These are phyloP conservation scores for Penicillium sp. DNA, from an alignment of 2,329 filamentous ascomycete genomes.

Conservation along the genomic window DNA sequence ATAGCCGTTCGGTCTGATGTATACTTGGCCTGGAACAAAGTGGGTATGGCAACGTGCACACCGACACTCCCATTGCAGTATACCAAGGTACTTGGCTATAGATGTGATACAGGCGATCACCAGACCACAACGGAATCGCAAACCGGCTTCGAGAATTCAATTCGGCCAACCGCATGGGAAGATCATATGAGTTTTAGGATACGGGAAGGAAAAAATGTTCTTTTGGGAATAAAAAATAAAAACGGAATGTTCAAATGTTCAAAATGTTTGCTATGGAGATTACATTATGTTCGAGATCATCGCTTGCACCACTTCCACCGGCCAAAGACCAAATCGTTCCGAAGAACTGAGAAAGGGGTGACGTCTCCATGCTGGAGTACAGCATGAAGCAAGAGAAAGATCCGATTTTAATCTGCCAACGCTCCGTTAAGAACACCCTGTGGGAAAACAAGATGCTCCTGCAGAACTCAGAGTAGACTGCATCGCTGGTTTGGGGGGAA, in stretches of 20 bases:
- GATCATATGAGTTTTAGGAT: background rate
- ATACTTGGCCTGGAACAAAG: slow-evolving; percentile 1
- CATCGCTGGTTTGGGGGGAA: slow-evolving; percentile 63
- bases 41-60: slow-evolving; percentile 3
- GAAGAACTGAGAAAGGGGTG: slow-evolving; percentile 11
- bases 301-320: slow-evolving; percentile 18
- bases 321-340: slow-evolving; percentile 14
- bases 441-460: slow-evolving; percentile 66
- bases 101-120: slow-evolving; percentile 1
- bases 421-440: slow-evolving; percentile 78
- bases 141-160: slow-evolving; percentile 11
- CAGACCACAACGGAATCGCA: slow-evolving; percentile 3
- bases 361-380: slow-evolving; percentile 12
- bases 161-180: slow-evolving; percentile 4
- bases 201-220: background rate
- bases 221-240: background rate
- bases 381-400: slow-evolving; percentile 26
- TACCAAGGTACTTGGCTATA: background rate
- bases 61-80: slow-evolving; percentile 1
- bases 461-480: slow-evolving; percentile 70
- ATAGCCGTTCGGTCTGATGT: slow-evolving; percentile 5
- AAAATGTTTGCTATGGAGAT: slow-evolving; percentile 8
- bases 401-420: slow-evolving; percentile 65
- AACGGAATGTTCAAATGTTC: background rate
- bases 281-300: slow-evolving; percentile 13